phyloP scores from a whole-genome alignment of 179 eudicot genomes.

The Spergularia azorica region DNA sequence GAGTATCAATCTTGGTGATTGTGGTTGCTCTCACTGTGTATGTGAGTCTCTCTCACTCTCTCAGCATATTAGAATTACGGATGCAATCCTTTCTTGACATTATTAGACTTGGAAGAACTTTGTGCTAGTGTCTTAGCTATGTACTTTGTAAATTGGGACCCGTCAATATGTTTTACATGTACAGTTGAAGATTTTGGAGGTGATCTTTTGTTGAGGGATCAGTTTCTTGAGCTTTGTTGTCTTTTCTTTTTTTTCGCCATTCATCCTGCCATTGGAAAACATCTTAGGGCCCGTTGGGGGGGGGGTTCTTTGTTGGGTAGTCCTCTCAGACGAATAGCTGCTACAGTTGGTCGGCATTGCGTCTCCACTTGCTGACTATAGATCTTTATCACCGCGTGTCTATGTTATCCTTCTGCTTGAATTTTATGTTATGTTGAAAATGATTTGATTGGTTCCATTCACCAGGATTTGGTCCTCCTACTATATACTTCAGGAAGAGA shows the following conservation, averaged over 20 bases:
- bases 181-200: background rate
- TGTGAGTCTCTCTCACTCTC: conserved; percentile 37
- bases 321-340: no score
- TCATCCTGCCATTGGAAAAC: no score
- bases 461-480: conserved; percentile 54
- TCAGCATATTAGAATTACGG: background rate
- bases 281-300: no score
- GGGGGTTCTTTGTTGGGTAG: no score
- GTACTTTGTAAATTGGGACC: background rate
- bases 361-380: background rate
- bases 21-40: conserved; percentile 58
- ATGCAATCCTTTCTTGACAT: background rate
- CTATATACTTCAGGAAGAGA: conserved; percentile 65
- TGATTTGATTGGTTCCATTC: conserved; percentile 10
- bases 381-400: background rate
- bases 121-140: background rate
- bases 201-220: no score
- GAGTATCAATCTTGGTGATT: conserved; percentile 66
- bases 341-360: no score
- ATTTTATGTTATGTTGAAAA: background rate
- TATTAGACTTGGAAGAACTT: no score
- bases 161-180: no score
- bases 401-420: background rate
- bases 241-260: no score
- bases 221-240: no score